These are phyloP conservation scores for Myriosclerotinia scirpicola DNA, from an alignment of 2,329 filamentous ascomycete species.

Conservation along the genomic window DNA sequence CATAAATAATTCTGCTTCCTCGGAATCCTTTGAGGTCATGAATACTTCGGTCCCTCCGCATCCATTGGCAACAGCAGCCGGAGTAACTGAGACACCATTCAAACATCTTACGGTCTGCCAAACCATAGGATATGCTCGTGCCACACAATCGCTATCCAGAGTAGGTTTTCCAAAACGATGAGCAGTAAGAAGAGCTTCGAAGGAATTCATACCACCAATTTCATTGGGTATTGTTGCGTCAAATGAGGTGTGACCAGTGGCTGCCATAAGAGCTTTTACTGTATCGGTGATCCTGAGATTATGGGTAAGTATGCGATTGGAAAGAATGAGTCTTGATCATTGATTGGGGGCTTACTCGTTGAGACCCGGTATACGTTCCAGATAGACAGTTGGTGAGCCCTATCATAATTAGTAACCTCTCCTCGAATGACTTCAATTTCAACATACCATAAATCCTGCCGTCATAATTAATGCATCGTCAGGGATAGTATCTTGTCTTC, in stretches of 20 bases:
- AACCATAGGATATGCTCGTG: constrained; percentile 38
- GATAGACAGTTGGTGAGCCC: constrained; percentile 39
- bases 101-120: constrained; percentile 40
- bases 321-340: not conserved
- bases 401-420: constrained; percentile 20
- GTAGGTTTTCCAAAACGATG: constrained; percentile 35
- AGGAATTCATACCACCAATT: constrained; percentile 64
- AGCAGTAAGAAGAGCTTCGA: constrained; percentile 37
- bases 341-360: constrained; percentile 31
- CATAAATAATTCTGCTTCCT: constrained; percentile 37
- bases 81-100: constrained; percentile 34
- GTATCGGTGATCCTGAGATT: constrained; percentile 35
- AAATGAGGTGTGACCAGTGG: constrained; percentile 31
- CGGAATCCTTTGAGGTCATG: constrained; percentile 29
- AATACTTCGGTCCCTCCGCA: constrained; percentile 33
- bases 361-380: constrained; percentile 38
- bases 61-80: constrained; percentile 36
- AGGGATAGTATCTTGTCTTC: constrained; percentile 36
- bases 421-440: not conserved
- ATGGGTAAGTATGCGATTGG: not conserved
- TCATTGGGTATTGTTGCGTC: constrained; percentile 62
- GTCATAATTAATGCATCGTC: constrained; percentile 36
- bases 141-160: constrained; percentile 39
- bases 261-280: constrained; percentile 34
- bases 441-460: constrained; percentile 37